These are phyloP conservation scores for Candida tetrigidarum DNA, from an alignment of 1,139 yeast species.

Conservation along the genomic window DNA sequence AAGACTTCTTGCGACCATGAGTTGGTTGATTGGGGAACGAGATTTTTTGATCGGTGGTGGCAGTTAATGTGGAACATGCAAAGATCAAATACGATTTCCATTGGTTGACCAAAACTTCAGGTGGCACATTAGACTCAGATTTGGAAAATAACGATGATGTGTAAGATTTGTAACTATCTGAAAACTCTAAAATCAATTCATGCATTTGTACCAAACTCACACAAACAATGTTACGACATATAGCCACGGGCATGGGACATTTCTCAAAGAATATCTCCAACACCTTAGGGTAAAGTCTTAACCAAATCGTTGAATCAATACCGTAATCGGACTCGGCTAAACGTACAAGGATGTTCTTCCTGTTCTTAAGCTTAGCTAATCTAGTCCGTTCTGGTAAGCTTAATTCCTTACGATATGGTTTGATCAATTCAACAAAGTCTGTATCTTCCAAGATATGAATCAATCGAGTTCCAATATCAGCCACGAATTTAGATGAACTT, in stretches of 20 bases:
- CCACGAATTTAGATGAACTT: conserved; percentile 72
- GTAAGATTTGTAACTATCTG: conserved; percentile 53
- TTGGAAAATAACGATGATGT: conserved; percentile 44
- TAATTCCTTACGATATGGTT: conserved; percentile 60
- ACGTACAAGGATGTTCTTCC: conserved; percentile 66
- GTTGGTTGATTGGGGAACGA: conserved; percentile 62
- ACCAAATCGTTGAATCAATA: conserved; percentile 95
- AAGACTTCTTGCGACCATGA: conserved; percentile 72
- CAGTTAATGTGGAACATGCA: conserved; percentile 90
- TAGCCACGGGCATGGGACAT: conserved; percentile 93
- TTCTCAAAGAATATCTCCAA: conserved; percentile 72
- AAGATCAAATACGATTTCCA: conserved; percentile 90
- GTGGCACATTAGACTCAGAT: conserved; percentile 43
- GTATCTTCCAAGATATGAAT: conserved; percentile 76
- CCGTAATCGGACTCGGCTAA: conserved; percentile 93
- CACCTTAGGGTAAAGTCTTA: conserved; percentile 80
- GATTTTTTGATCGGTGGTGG: conserved; percentile 82
- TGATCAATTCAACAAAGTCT: conserved; percentile 69
- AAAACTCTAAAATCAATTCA: conserved; percentile 69
- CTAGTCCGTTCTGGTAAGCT: conserved; percentile 85
- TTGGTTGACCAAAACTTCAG: conserved; percentile 79
- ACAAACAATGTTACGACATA: conserved; percentile 92
- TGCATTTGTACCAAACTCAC: conserved; percentile 88
- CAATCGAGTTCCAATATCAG: conserved; percentile 77
- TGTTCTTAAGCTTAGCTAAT: conserved; percentile 63